Conservation (phyloP, 176 grass and related monocot species). For the Panicum miliaceum region DNA sequence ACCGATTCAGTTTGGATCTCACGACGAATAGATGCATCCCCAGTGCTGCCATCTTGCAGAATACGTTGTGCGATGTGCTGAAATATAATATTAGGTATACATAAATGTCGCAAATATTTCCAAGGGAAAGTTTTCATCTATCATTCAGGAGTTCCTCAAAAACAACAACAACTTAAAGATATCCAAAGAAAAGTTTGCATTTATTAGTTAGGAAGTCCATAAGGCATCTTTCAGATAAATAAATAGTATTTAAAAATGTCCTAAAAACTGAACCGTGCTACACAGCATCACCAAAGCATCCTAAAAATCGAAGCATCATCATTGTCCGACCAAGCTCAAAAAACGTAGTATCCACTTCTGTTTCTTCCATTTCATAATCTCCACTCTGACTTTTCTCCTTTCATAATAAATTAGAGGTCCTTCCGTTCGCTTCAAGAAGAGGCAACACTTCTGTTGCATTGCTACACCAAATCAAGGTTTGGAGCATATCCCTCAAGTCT, state of each 20-base stretch:
- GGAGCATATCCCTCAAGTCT: constrained; percentile 67
- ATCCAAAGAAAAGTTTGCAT: neutral
- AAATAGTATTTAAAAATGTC: constrained; percentile 10
- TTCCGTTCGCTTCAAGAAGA: too few species aligned
- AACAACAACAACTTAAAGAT: constrained; percentile 18
- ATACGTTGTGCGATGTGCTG: constrained; percentile 66
- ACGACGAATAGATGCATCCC: constrained; percentile 63
- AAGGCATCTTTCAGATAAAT: neutral
- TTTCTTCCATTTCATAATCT: neutral
- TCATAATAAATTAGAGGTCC: neutral
- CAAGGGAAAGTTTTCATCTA: too few species aligned
- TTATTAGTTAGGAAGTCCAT: neutral
- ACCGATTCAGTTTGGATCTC: constrained; percentile 81
- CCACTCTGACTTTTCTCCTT: neutral
- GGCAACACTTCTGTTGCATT: neutral
- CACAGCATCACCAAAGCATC: constrained; percentile 1
- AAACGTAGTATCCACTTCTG: constrained; percentile 69
- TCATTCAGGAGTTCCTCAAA: neutral
- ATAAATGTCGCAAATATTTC: constrained; percentile 26
- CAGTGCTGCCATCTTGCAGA: constrained; percentile 54
- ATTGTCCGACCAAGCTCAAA: constrained; percentile 94
- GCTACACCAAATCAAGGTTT: constrained; percentile 60
- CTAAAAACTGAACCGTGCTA: neutral
- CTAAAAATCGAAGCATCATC: constrained; percentile 61
- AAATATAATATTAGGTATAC: constrained; percentile 35